A percentile compares a stretch with the other conserved stretches of the same genome.
These are phyloP conservation scores for Trichophyton simii DNA, from an alignment of 2,329 filamentous ascomycete genomes.

Conservation along the genomic window DNA sequence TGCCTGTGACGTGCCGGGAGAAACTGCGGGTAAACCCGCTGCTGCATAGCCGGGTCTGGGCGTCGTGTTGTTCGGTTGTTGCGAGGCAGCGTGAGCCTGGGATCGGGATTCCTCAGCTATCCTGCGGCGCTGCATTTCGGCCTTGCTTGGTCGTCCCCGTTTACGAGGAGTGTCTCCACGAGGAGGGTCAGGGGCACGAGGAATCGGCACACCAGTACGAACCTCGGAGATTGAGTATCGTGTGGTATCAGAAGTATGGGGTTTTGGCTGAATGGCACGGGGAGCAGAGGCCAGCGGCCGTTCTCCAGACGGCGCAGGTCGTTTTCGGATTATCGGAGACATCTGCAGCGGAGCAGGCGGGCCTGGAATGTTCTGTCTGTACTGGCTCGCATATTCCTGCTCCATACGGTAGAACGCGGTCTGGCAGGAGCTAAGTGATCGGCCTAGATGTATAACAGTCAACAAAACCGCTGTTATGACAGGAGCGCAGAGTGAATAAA, in stretches of 20 bases:
- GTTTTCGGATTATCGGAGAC: constrained; percentile 16
- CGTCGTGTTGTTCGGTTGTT: background rate
- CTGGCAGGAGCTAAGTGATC: constrained; percentile 29
- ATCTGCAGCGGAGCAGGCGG: constrained; percentile 10
- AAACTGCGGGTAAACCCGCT: background rate
- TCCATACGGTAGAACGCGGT: constrained; percentile 25
- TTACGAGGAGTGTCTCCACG: constrained; percentile 27
- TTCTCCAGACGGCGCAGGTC: constrained; percentile 20
- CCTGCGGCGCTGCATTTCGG: constrained; percentile 28
- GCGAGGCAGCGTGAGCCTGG: background rate
- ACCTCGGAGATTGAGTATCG: constrained; percentile 24
- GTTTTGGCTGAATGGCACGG: constrained; percentile 32
- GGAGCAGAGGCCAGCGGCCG: constrained; percentile 15
- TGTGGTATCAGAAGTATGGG: constrained; percentile 22
- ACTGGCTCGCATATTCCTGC: constrained; percentile 17
- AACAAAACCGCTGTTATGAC: background rate
- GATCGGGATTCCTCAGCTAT: background rate
- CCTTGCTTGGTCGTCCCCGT: constrained; percentile 33
- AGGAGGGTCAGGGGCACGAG: constrained; percentile 22
- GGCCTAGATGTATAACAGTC: constrained; percentile 19
- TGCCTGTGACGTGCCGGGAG: background rate
- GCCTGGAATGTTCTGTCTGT: constrained; percentile 14
- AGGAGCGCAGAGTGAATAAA: background rate
- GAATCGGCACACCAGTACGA: constrained; percentile 23
- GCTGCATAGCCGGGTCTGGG: background rate